Base-by-base conservation (phyloP, 2,329 filamentous ascomycete species). In the Pyrenophora tritici-repentis region DNA sequence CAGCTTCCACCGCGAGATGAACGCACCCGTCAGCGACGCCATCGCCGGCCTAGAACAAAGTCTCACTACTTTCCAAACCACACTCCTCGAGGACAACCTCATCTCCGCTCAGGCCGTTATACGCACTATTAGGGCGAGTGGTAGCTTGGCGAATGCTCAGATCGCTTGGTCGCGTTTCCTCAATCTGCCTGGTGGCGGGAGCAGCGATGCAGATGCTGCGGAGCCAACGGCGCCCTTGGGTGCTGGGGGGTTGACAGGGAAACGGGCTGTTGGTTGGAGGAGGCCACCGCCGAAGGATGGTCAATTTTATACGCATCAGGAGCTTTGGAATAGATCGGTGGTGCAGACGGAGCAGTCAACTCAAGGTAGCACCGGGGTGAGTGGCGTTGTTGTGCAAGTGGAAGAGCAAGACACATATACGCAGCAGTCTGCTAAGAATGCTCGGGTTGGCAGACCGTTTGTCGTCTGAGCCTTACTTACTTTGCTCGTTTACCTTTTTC, bases 1-100 rank as follows among this genome's bases (percentile, higher is more conserved):
- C 3, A 46, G 65, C 42, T 73, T 68, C 60, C 73, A 75, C 55
- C 61, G 63, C 12, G 73, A 75, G 52, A 60, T 70, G 62, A 75
- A 75, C 56, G 39, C 47, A 1, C 71, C 73, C 1, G 62, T 75
- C 39, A 65, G 58, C 35, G 54, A 61, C n/a, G 63, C 66, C 32
- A 68, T 75, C 31, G 53, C 55, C 9, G 59, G 54, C 2, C 56
- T 75, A 3, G 59, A 73, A 20, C 61, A 67, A 39, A 56, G 61
- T 16, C 58, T 75, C 10, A 59, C 63, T 2, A 55, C 54, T 4
- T 68, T 74, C 35, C 68, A 70, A 16, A 54, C 64, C 2, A 56
- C 65, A 12, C 59, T 74, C 51, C 54, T 71, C 1, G 47, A 63
- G 29, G 54, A 47, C 33, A 43, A 61, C 6, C 59, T 72, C 24